phyloP scores from a whole-genome alignment of 1,139 yeast genomes.

The Meyerozyma carpophila region DNA sequence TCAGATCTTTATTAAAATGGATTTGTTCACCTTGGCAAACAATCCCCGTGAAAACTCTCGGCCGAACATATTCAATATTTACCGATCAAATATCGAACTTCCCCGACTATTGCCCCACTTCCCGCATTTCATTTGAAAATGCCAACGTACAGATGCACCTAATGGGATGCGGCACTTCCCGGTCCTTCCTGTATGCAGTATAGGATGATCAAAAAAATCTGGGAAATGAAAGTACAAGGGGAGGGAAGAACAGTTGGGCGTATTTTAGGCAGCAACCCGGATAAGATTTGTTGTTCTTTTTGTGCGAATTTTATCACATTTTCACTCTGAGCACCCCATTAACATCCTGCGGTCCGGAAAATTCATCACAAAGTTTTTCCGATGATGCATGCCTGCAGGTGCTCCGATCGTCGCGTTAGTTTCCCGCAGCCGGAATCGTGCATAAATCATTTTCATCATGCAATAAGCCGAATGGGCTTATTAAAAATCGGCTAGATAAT shows the following conservation, averaged over 20 bases:
- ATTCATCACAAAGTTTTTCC: conserved; percentile 2
- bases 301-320: too few species aligned
- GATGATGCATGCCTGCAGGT: conserved; percentile 1
- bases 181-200: neutral
- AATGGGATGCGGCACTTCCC: neutral
- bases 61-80: too few species aligned
- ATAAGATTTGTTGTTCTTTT: too few species aligned
- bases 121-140: neutral
- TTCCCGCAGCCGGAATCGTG: neutral
- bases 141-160: neutral
- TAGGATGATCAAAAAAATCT: neutral
- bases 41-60: too few species aligned
- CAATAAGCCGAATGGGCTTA: too few species aligned
- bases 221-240: neutral
- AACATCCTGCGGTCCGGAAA: conserved; percentile 2
- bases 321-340: too few species aligned
- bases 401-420: neutral
- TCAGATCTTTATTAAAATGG: too few species aligned
- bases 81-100: neutral
- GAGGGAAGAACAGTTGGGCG: neutral
- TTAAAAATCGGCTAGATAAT: too few species aligned
- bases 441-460: too few species aligned
- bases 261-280: too few species aligned
- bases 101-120: neutral
- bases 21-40: too few species aligned